Conservation (phyloP, 176 grass and related monocot species). For the Cocos nucifera region DNA sequence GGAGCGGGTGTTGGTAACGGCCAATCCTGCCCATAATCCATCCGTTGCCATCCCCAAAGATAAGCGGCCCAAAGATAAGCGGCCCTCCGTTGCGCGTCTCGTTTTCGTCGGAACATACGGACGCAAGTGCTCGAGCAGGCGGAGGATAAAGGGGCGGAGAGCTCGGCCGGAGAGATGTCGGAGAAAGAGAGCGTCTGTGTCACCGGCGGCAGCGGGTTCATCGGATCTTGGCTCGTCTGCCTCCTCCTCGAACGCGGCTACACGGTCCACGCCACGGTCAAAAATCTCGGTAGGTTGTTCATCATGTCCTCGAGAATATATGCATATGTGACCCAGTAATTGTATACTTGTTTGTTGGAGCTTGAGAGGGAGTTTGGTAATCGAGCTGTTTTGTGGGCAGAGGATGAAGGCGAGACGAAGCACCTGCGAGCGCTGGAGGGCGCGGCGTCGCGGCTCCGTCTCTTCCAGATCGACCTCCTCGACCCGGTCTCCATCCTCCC, state of each 20-base stretch:
- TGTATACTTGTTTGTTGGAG: too few relatives aligned
- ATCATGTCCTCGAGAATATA: too few relatives aligned
- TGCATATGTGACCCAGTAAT: too few relatives aligned
- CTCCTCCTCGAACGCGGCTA: conserved; percentile 66
- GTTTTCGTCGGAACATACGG: too few relatives aligned
- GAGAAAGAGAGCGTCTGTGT: conserved; percentile 42
- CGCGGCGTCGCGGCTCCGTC: conserved; percentile 31
- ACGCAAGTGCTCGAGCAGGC: too few relatives aligned
- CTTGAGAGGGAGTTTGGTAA: not conserved
- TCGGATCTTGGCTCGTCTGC: conserved; percentile 57
- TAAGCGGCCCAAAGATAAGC: too few relatives aligned
- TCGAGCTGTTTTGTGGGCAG: conserved; percentile 13
- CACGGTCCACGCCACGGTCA: conserved; percentile 64
- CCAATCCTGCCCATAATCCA: too few relatives aligned
- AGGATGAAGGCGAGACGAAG: conserved; percentile 69
- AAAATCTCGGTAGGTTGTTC: conserved; percentile 35
- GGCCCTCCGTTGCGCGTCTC: too few relatives aligned
- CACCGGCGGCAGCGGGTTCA: conserved; percentile 90
- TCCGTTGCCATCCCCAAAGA: too few relatives aligned
- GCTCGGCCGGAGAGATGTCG: conserved; percentile 1
- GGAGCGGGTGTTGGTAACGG: too few relatives aligned
- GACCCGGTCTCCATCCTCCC: conserved; percentile 39
- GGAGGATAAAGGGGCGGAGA: conserved; percentile 2
- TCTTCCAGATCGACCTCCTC: conserved; percentile 73
- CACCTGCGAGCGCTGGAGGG: conserved; percentile 55